These are phyloP conservation scores for Trypanosoma platydactyli DNA, from an alignment of 208 protist species.

Conservation along the genomic window DNA sequence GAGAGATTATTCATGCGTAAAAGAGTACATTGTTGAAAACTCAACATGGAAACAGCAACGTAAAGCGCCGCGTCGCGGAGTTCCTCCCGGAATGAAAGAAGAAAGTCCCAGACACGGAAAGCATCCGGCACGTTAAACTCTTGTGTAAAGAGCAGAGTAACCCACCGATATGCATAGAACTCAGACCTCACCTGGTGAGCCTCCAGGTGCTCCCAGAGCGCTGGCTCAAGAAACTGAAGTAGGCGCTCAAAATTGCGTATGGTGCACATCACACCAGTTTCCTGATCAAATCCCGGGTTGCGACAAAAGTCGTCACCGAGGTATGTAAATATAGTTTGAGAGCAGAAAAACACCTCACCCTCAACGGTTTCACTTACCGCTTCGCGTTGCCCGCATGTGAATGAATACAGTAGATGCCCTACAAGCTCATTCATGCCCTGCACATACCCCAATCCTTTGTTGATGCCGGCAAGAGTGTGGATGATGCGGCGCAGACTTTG, in stretches of 20 bases:
- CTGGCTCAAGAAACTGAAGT: slow-evolving; percentile 60
- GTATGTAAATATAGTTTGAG: slow-evolving; percentile 64
- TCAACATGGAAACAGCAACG: slow-evolving; percentile 61
- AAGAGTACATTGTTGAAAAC: slow-evolving; percentile 42
- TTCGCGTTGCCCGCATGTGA: slow-evolving; percentile 34
- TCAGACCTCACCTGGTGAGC: slow-evolving; percentile 43
- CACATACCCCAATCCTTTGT: slow-evolving; percentile 79
- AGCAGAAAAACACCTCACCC: slow-evolving; percentile 75
- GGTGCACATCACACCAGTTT: slow-evolving; percentile 55
- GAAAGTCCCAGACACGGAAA: slow-evolving; percentile 85
- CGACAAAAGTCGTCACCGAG: slow-evolving; percentile 79
- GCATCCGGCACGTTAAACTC: slow-evolving; percentile 81
- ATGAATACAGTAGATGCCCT: slow-evolving; percentile 73
- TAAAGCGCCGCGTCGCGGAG: slow-evolving; percentile 49
- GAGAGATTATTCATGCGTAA: slow-evolving; percentile 35
- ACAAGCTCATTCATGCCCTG: slow-evolving; percentile 88
- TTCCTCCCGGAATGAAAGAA: slow-evolving; percentile 73
- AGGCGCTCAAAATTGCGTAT: slow-evolving; percentile 67
- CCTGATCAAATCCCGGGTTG: slow-evolving; percentile 50
- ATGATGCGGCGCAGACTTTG: slow-evolving; percentile 69
- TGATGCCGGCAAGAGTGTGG: slow-evolving; percentile 55
- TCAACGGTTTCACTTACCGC: slow-evolving; percentile 45
- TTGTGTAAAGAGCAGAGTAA: slow-evolving; percentile 85
- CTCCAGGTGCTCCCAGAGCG: slow-evolving; percentile 53
- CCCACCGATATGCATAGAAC: slow-evolving; percentile 84